phyloP scores from a whole-genome alignment of 495 filamentous ascomycete species.

The Beverwykella pulmonaria region DNA sequence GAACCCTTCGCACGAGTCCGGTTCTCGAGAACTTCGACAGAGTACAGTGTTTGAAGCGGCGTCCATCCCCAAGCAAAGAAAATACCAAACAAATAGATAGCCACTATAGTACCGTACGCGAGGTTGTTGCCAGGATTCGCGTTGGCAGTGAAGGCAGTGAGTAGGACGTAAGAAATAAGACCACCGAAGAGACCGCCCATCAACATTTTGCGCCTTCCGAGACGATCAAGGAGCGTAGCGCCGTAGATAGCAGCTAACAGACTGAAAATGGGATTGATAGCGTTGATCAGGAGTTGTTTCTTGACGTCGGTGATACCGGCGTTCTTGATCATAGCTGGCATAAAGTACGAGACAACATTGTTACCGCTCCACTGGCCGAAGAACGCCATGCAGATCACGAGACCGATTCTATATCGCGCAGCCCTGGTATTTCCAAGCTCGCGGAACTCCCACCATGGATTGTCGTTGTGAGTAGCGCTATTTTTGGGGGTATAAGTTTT shows the following conservation, averaged over 20 bases:
- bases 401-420: slow-evolving; percentile 9
- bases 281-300: slow-evolving; percentile 24
- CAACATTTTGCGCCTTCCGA: slow-evolving; percentile 31
- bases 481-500: too few relatives aligned
- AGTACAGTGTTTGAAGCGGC: slow-evolving; percentile 31
- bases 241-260: slow-evolving; percentile 29
- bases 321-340: slow-evolving; percentile 19
- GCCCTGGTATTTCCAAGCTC: slow-evolving; percentile 17
- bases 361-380: slow-evolving; percentile 16
- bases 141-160: slow-evolving; percentile 28
- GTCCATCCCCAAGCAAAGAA: slow-evolving; percentile 33
- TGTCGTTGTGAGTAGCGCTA: slow-evolving; percentile 5
- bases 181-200: slow-evolving; percentile 17
- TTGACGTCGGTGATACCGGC: slow-evolving; percentile 12
- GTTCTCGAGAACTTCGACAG: slow-evolving; percentile 28
- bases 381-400: slow-evolving; percentile 15
- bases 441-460: slow-evolving; percentile 20
- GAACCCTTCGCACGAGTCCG: slow-evolving; percentile 29
- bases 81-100: slow-evolving; percentile 35
- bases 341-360: slow-evolving; percentile 20
- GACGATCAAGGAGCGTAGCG: slow-evolving; percentile 26
- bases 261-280: slow-evolving; percentile 31
- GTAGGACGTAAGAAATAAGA: slow-evolving; percentile 18
- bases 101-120: slow-evolving; percentile 25
- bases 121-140: slow-evolving; percentile 24